Evolutionary conservation across 345 rosid species (phyloP).

Genomic region (Hibiscus syriacus): DNA sequence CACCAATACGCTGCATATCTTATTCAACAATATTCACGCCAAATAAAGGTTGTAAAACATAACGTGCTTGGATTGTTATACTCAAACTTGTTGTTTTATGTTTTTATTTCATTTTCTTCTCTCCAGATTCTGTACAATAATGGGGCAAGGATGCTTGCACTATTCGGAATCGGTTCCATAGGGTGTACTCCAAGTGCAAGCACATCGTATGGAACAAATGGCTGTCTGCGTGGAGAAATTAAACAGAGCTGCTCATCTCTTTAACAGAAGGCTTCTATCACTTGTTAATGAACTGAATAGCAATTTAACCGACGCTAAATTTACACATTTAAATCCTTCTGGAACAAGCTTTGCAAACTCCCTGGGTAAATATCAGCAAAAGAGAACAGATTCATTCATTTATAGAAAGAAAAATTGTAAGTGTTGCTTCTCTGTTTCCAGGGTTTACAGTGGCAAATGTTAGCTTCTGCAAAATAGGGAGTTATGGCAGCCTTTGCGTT

Average conservation of each 20-base stretch:
- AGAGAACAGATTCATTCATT: too few relatives aligned
- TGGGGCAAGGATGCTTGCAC: conserved; percentile 33
- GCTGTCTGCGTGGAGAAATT: conserved; percentile 18
- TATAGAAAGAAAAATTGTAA: too few relatives aligned
- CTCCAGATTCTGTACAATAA: conserved; percentile 8
- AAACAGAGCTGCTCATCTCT: conserved; percentile 21
- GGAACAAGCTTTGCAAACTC: not conserved
- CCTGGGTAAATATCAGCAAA: not conserved
- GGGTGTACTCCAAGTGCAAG: conserved; percentile 20
- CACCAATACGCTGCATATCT: not conserved
- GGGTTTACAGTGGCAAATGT: too few relatives aligned
- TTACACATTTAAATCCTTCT: conserved; percentile 24
- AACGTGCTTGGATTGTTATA: not conserved
- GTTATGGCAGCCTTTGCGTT: too few relatives aligned
- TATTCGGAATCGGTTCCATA: too few relatives aligned
- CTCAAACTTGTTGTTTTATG: too few relatives aligned
- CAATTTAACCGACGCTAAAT: conserved; percentile 18
- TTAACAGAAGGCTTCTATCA: conserved; percentile 21
- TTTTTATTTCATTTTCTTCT: too few relatives aligned
- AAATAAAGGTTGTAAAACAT: not conserved
- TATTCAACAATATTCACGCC: not conserved
- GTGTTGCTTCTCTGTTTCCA: too few relatives aligned
- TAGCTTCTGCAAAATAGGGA: too few relatives aligned
- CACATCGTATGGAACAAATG: conserved; percentile 12
- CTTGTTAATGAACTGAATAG: conserved; percentile 23